Evolutionary conservation across 352 stramenopile genomes (phyloP), one percentile per base, ranked within the genome.

Genomic region (Globisporangium spiculum): DNA sequence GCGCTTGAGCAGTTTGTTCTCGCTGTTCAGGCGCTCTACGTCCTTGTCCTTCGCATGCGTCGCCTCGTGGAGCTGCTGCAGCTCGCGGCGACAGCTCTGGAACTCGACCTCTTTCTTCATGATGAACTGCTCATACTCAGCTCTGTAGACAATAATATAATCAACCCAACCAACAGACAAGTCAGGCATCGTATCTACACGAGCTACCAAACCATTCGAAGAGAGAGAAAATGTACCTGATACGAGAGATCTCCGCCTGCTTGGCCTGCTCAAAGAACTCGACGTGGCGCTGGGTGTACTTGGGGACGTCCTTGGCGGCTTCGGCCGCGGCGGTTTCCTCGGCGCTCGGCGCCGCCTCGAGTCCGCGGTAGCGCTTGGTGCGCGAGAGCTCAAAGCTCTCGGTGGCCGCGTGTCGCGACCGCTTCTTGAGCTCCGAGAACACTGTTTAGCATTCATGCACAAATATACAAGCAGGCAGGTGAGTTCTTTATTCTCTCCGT

Each of bases 241-340:
- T 84, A 67, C 88, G 83, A 38, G 77, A 78, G 50, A 92, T 84
- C 63, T 94, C 88, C 36, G 84, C 83, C 64, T 91, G 85, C 67
- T 96, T 94, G 41, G 88, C 75, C 64, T 94, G 86, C 68, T 96
- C 88, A 71, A 96, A 91, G 78, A 91, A 96, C 60, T 94, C 88
- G 24, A 96, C 85, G 48, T 96, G 88, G 36, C 88, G 81, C 67
- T 96, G 88, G 59, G 84, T 91, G 75, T 91, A 96, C 79, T 94
- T 95, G 71, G 84, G 76, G 63, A 89, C 71, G 60, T 93, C 87
- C 5, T 81, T 77, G 34, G 73, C 69, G 3, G 73, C 65, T 20
- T 79, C 71, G 18, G 67, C 69, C 63, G 81, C 71, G 2, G 67
- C 63, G 8, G 79, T 75, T 60, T 78, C 72, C 4, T 56, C 16